Evolutionary conservation across 495 filamentous ascomycete species (phyloP), one percentile per base, ranked within the genome.

Genomic region (Hypoxylon subgilvum): DNA sequence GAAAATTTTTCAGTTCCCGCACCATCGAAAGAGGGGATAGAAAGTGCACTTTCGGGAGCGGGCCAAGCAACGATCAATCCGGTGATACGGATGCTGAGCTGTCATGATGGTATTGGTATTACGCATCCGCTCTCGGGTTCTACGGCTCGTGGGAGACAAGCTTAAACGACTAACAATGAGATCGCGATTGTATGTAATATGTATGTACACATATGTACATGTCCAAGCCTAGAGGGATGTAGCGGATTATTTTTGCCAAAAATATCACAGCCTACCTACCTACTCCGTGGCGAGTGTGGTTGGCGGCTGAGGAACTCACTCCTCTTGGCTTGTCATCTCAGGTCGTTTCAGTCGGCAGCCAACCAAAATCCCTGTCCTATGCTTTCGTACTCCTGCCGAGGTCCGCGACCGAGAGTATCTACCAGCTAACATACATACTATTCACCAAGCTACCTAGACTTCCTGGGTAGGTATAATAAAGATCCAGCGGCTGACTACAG

Each of bases 71-170:
- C n/a, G 35, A 18, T 41, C 27, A 28, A 53, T 30, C 48, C 49
- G 49, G 61, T 58, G 17, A 49, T 57, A 64, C 61, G 36, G 53
- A 40, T 49, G 61, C 53, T 64, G 61, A 50, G 61, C 42, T 64
- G 61, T 58, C 61, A 53, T 51, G 22, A 43, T 52, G 36, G 18
- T n/a, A 55, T 48, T 48, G 34, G 53, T 46, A 57, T 63, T 57
- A 57, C 60, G 31, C 28, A 46, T 12, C 43, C 22, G 30, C 23
- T 5, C 31, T 58, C 61, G 42, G 49, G 61, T 58, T 21, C 44
- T 35, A 64, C 61, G 45, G 43, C 49, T 45, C 10, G 31, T 25
- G 30, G 13, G 9, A 19, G 49, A 44, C 27, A 22, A 43, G 18
- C n/a, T 28, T 35, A 14, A 22, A 34, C 23, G 10, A 7, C 30